Evolutionary conservation across 768 basidiomycete genomes (phyloP), one percentile per base, ranked within the genome.

Genomic region (Asterophora lycoperdoides): DNA sequence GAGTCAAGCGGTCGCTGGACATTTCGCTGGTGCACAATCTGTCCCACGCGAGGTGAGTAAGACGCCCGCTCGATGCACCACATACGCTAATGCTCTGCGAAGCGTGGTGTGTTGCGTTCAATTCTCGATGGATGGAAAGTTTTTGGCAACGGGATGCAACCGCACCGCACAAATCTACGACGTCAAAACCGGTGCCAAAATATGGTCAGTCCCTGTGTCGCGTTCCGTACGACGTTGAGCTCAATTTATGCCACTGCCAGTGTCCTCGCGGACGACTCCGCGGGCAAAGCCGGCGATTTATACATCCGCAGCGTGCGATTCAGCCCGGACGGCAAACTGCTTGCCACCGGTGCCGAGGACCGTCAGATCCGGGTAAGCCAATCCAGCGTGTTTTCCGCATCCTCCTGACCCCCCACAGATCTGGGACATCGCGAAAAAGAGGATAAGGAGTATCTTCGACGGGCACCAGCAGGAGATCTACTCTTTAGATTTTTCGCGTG

Each of bases 141-240:
- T 77, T 57, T 77, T 98, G 29, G 95, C 94, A 18, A 96, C 94
- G 9, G 95, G 94, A 6, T 98, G 93, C 68, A 98, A 98, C 68
- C 78, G 95, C 89, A 91, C 92, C 0, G 92, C 93, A 15, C 93
- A 96, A 66, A 93, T 98, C 48, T 97, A 89, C 64, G 92, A 97
- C 63, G 88, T 87, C 20, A 88, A 88, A 68, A 86, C 89, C 0
- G 94, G 94, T 6, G 64, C 61, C 0, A 92, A 90, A 69, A 85
- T 85, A 26, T 93, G 87, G 93, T 93, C 56, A 47, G 83, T 60
- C 8, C 20, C 8, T 11, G 30, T 28, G 23, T 20, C 15, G 42
- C 14, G 10, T 7, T 5, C 13, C 43, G 15, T 33, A 30, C 4
- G 17, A 39, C 11, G 40, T 37, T 51, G 15, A 42, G 18, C 32